A percentile compares a stretch with the other conserved stretches of the same genome.
Conservation (phyloP, 139 green algal species). For the Chlamydomonas sp. region DNA sequence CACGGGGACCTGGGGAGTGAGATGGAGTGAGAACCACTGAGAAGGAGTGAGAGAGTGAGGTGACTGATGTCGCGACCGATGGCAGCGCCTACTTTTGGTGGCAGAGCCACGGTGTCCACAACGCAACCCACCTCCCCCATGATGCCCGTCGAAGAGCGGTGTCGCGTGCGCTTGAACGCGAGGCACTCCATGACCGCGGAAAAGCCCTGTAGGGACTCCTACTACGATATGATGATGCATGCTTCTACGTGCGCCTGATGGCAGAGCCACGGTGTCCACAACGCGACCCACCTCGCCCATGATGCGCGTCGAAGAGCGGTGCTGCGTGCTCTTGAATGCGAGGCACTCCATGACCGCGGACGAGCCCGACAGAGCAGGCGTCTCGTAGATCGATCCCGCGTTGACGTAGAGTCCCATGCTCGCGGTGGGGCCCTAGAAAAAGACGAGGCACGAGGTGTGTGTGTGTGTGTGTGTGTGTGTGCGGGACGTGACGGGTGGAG, state of each 20-base stretch:
- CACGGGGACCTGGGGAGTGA: no score
- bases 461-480: no score
- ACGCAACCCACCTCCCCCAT: conserved; percentile 23
- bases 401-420: conserved; percentile 89
- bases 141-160: conserved; percentile 36
- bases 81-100: no score
- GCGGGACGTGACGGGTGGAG: no score
- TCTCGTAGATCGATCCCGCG: conserved; percentile 71
- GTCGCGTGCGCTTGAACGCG: conserved; percentile 81
- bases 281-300: conserved; percentile 23
- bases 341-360: conserved; percentile 89
- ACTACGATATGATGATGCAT: no score
- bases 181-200: conserved; percentile 89
- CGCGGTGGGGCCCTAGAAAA: conserved; percentile 77
- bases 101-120: not conserved
- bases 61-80: no score
- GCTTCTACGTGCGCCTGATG: not conserved
- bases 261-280: not conserved
- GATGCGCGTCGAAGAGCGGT: conserved; percentile 36
- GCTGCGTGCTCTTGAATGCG: conserved; percentile 81
- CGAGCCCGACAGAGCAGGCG: not conserved
- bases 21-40: no score
- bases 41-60: no score
- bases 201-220: no score
- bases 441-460: no score